Conservation (phyloP, 345 rosid species). For the Eutrema heterophyllum region DNA sequence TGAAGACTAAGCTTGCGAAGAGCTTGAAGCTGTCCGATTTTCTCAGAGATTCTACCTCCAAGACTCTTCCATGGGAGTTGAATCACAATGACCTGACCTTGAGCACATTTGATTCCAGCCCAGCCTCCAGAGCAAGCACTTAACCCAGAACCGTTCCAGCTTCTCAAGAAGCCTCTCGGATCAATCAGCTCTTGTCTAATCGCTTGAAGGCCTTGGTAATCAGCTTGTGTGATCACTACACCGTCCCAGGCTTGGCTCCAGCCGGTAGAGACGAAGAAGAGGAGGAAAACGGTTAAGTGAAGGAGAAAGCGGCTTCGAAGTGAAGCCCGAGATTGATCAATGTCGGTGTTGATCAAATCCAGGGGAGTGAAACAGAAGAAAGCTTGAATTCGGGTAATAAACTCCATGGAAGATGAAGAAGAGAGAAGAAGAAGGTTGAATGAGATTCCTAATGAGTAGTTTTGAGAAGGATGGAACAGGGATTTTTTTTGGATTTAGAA, state of each 20-base stretch:
- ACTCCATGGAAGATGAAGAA: constrained; percentile 17
- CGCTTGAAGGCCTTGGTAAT: constrained; percentile 75
- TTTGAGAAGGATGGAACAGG: constrained; percentile 32
- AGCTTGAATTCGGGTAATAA: not conserved
- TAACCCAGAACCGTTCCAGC: constrained; percentile 76
- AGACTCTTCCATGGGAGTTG: constrained; percentile 93
- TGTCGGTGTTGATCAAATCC: not conserved
- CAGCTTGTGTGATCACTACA: constrained; percentile 63
- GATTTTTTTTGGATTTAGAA: constrained; percentile 14
- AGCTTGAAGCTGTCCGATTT: constrained; percentile 78
- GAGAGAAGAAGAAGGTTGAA: constrained; percentile 7
- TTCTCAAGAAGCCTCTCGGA: constrained; percentile 55
- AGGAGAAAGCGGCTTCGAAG: constrained; percentile 28
- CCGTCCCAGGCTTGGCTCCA: constrained; percentile 65
- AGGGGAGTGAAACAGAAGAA: not conserved
- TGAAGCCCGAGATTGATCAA: constrained; percentile 25
- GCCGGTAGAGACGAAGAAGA: constrained; percentile 19
- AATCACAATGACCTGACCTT: constrained; percentile 78
- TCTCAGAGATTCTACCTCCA: constrained; percentile 73
- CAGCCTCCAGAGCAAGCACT: constrained; percentile 89
- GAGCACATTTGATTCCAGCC: constrained; percentile 90
- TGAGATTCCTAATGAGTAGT: not conserved
- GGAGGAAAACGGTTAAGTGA: not conserved
- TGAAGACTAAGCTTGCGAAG: constrained; percentile 84
- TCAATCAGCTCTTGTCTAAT: constrained; percentile 62